Evolutionary conservation across 2,329 filamentous ascomycete species (phyloP), one percentile per base, ranked within the genome.

Genomic region (Lecanicillium sp.): DNA sequence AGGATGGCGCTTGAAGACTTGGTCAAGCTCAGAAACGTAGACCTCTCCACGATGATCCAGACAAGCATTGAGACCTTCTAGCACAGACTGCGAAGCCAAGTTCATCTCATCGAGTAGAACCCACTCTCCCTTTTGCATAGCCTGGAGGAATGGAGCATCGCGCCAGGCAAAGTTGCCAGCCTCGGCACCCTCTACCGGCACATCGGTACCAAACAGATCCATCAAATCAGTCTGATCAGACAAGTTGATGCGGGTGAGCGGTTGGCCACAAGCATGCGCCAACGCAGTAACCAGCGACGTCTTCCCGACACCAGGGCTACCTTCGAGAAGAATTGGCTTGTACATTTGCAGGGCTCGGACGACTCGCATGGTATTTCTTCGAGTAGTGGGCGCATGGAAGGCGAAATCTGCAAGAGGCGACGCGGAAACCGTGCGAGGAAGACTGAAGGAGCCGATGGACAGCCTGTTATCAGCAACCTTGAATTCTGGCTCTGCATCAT

Each of bases 51-150:
- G 83, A 64, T 98, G 94, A 65, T 98, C 93, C 24, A 98, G 77
- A 69, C 93, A 97, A 19, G 93, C 91, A 57, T 98, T 98, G 26
- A 98, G 72, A 53, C 93, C 94, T 69, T 98, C 93, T 1, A 98
- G 78, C 2, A 98, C 90, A 4, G 91, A 95, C 63, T 98, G 93
- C 0, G 91, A 97, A 1, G 94, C 93, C 54, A 98, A 70, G 59
- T 98, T 98, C 93, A 98, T 98, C 71, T 98, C 93, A 60, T 98
- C 93, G 0, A 98, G 76, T 23, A 98, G 73, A 10, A 98, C 93
- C 93, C 93, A 98, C 57, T 95, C 87, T 23, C 93, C 93, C 50
- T 81, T 86, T 62, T 97, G 93, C 91, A 98, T 97, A 0, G 93
- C 93, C 62, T 89, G 87, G 17, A 98, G 72, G 62, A 98, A 97